Base-by-base conservation (phyloP, 1,284 basidiomycete genomes). In the Cryptococcus sp. region DNA sequence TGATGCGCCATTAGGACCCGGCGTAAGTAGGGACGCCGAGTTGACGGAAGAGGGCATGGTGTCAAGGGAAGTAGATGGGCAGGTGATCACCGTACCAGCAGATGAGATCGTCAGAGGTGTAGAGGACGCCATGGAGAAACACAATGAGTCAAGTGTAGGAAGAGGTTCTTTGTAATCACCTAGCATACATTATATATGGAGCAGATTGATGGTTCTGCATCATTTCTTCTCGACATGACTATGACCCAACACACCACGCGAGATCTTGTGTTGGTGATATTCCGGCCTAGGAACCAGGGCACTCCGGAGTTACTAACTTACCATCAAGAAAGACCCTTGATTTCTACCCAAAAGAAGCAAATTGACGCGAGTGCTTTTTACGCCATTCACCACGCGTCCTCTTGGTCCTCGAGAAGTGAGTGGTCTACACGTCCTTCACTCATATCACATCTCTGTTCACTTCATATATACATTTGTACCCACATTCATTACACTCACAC, bases 61-160 rank as follows among this genome's bases (percentile, higher is more conserved):
- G 21, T 57, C 68, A 59, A 60, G 66, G 18, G 56, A 62, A 32
- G 64, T 76, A 28, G 57, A 57, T 28, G 74, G 71, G 14, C 45
- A 61, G 18, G 58, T 47, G 31, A 62, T 76, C 3, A 51, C 57
- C 5, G 74, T 70, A 1, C 73, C 74, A 2, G 63, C 68, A 54
- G 74, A 76, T 61, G 74, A 76, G 48, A 62, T 75, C 28, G 67
- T 67, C 16, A 52, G 63, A 28, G 69, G 66, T 3, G 63, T 70
- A 9, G 67, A 70, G 53, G 70, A 65, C 31, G 69, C 58, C 21
- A 44, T 54, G 32, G 60, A 51, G 49, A 44, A 50, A 19, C 42
- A 48, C 43, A 41, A 19, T 19, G 19, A 41, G 11, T n/a, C 14
- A 9, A 41, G 39, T 19, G 39, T 14, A 9, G 39, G 39, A 9